Base-by-base conservation (phyloP, 306 rosid genomes). In the Hippophae tibetana region DNA sequence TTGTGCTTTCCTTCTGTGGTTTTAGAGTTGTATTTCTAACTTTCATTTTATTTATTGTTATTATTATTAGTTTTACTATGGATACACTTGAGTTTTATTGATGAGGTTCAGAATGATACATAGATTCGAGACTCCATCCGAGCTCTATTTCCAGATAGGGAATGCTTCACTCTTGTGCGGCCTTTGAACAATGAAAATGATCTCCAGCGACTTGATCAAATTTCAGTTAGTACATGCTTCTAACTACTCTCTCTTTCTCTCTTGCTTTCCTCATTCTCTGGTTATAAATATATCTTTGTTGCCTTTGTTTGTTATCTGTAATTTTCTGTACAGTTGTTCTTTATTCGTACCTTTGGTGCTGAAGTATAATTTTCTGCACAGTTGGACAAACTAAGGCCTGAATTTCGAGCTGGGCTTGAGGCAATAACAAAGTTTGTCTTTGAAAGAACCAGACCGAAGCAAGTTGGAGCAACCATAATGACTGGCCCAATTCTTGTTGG, bases 381-480 rank as follows among this genome's bases (percentile, higher is more conserved):
- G 99, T 51, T 79, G 75, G 76, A 68, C 57, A 84, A 74, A 73
- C 76, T 93, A 64, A 82, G 99, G 74, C 95, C 97, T 61, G 99
- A 88, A 67, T 93, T 93, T 60, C 79, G 81, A 65, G 11, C 79
- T 40, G 99, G 95, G 38, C 78, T 93, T 46, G 90, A 93, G 74
- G 94, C 90, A 38, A 72, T 93, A 63, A 82, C 87, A 13, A 88
- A 67, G 72, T 93, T 93, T 63, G 94, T 93, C 59, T 93, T 88
- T 55, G 94, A 93, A 76, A 86, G 93, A 78, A 80, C 99, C 58
- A 86, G 95, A 70, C 95, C 99, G 60, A 93, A 93, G 70, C 97
- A 93, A 80, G 81, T 93, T 54, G 99, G 99, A 55, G 95, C 95
- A 63, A 93, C 95, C 57, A 71, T 80, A 75, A 80, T 93, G 99